Base-by-base conservation (phyloP, 352 stramenopile genomes). In the Blastocystis hominis region DNA sequence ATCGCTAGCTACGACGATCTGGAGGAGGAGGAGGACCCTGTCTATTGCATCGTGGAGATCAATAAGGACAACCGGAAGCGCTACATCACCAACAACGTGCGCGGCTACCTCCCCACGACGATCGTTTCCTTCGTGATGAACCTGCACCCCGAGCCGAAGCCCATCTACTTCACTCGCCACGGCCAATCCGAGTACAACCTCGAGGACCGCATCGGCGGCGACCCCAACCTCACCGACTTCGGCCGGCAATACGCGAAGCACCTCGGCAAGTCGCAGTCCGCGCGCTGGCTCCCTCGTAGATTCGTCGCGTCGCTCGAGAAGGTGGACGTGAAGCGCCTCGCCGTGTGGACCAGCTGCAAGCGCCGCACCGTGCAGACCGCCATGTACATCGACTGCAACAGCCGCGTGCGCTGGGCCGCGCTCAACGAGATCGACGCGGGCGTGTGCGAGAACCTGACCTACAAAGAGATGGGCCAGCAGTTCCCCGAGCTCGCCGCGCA, bases 181-280 rank as follows among this genome's bases (percentile, higher is more conserved):
- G 96, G 96, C 50, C 95, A 98, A 91, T 97, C 93, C 46, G 94
- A 98, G 91, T 98, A 98, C 92, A 98, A 98, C 90, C 93, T 96
- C 69, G 91, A 97, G 89, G 97, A 96, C 77, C 95, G 96, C 40
- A 98, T 98, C 90, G 95, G 95, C 62, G 95, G 95, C 17, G 95
- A 98, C 91, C 92, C 93, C 24, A 93, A 93, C 34, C 90, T 98
- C 5, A 97, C 94, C 76, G 92, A 93, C 7, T 91, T 93, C 13
- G 96, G 96, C 10, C 89, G 95, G 47, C 92, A 97, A 89, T 98
- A 98, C 91, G 95, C 95, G 0, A 90, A 94, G 75, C 93, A 95
- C 79, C 91, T 98, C 44, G 95, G 96, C 38, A 91, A 93, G 36
- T 98, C 54, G 34, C 30, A 84, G 42, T 63, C 24, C 7, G 6